Evolutionary conservation across 2,329 filamentous ascomycete genomes (phyloP).

Genomic region (Alternaria longipes): DNA sequence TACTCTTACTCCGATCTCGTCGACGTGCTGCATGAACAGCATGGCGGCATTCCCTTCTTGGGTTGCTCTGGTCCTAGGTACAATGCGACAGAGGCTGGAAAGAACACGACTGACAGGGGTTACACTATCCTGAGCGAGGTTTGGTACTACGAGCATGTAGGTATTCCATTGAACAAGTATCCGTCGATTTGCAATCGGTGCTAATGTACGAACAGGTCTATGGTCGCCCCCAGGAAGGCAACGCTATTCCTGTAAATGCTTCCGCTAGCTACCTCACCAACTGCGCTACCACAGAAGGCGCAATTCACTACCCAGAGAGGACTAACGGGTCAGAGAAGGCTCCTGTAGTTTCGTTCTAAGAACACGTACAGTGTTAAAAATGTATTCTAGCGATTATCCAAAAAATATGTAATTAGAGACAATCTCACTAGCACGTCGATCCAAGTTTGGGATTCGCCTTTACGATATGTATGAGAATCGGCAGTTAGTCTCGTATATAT

Average conservation of each 20-base stretch:
- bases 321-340: slow-evolving; percentile 51
- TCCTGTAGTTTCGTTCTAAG: slow-evolving; percentile 38
- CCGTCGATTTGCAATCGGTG: neutral
- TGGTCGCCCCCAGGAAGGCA: slow-evolving; percentile 64
- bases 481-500: neutral
- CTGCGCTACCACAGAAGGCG: slow-evolving; percentile 64
- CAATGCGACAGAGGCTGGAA: slow-evolving; percentile 68
- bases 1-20: slow-evolving; percentile 66
- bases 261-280: slow-evolving; percentile 59
- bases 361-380: neutral
- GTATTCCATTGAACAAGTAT: neutral
- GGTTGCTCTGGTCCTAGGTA: slow-evolving; percentile 69
- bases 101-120: slow-evolving; percentile 64
- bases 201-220: slow-evolving; percentile 42
- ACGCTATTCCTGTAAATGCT: slow-evolving; percentile 59
- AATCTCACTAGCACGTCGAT: neutral
- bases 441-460: no score
- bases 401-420: neutral
- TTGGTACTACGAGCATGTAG: slow-evolving; percentile 72
- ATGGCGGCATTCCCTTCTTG: slow-evolving; percentile 67
- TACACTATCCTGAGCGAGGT: slow-evolving; percentile 68
- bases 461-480: neutral
- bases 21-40: slow-evolving; percentile 58
- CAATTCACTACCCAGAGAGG: slow-evolving; percentile 65
- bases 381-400: neutral